Conservation (phyloP, 768 basidiomycete genomes). For the Mycena crocata region DNA sequence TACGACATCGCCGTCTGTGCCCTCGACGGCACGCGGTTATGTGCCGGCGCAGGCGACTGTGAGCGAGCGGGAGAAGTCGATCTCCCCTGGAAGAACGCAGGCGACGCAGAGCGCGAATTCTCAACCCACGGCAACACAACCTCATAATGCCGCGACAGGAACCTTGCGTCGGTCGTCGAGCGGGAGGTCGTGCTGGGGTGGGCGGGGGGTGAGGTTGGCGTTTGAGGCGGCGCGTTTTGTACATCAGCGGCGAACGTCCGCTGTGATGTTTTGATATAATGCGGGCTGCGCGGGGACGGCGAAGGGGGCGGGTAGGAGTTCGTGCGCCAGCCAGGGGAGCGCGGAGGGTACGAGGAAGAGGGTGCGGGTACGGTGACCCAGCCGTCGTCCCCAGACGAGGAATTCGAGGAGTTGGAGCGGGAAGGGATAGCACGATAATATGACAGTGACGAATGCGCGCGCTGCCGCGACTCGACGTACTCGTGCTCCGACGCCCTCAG, state of each 20-base stretch:
- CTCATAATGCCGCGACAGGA: constrained; percentile 18
- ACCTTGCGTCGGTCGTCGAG: constrained; percentile 15
- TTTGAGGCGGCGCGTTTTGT: background rate
- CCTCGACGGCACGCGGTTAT: background rate
- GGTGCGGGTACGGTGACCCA: constrained; percentile 12
- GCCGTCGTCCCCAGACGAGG: background rate
- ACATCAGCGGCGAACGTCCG: background rate
- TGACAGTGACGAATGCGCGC: no score
- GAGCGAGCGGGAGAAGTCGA: background rate
- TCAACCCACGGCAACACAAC: background rate
- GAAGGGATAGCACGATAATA: no score
- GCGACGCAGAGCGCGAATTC: background rate
- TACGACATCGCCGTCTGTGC: background rate
- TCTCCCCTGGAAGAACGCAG: no score
- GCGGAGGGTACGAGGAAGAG: no score
- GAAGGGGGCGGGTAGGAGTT: background rate
- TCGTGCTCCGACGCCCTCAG: no score
- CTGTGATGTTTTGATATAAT: constrained; percentile 1
- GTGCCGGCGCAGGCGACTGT: background rate
- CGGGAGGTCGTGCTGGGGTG: constrained; percentile 12
- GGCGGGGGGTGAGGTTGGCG: background rate
- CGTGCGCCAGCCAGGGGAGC: no score
- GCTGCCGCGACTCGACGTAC: background rate
- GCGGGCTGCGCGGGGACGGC: constrained; percentile 5
- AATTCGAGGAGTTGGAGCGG: no score